phyloP scores from a whole-genome alignment of 139 green algal species.

The Prasinococcaceae sp. region DNA sequence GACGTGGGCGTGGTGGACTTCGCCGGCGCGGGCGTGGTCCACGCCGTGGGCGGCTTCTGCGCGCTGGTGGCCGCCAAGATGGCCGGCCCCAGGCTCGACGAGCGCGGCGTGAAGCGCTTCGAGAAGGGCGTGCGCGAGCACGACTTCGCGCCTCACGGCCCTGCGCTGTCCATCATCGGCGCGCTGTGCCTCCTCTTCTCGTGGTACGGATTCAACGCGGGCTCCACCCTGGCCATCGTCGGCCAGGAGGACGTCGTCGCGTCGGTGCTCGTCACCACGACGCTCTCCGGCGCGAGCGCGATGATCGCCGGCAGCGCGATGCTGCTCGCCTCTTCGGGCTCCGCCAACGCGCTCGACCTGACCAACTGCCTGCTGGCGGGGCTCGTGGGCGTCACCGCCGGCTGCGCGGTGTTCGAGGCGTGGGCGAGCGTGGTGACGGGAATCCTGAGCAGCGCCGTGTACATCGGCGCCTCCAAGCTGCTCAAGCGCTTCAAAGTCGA shows the following conservation, averaged over 20 bases:
- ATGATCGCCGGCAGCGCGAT: constrained; percentile 3
- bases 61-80: constrained; percentile 12
- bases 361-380: constrained; percentile 34
- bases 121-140: constrained; percentile 6
- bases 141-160: constrained; percentile 15
- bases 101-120: constrained; percentile 22
- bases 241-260: constrained; percentile 17
- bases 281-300: constrained; percentile 35
- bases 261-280: constrained; percentile 46
- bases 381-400: constrained; percentile 39
- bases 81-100: constrained; percentile 34
- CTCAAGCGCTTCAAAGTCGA: constrained; percentile 37
- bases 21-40: constrained; percentile 26
- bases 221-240: constrained; percentile 36
- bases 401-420: constrained; percentile 29
- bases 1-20: constrained; percentile 21
- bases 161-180: constrained; percentile 29
- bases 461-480: constrained; percentile 19
- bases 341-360: background rate
- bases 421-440: constrained; percentile 36
- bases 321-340: constrained; percentile 21
- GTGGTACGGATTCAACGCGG: constrained; percentile 45
- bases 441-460: constrained; percentile 25
- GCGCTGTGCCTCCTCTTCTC: constrained; percentile 51
- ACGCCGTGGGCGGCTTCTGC: constrained; percentile 19